phyloP scores from a whole-genome alignment of 2,329 filamentous ascomycete genomes.

The Pseudogymnoascus sp. region DNA sequence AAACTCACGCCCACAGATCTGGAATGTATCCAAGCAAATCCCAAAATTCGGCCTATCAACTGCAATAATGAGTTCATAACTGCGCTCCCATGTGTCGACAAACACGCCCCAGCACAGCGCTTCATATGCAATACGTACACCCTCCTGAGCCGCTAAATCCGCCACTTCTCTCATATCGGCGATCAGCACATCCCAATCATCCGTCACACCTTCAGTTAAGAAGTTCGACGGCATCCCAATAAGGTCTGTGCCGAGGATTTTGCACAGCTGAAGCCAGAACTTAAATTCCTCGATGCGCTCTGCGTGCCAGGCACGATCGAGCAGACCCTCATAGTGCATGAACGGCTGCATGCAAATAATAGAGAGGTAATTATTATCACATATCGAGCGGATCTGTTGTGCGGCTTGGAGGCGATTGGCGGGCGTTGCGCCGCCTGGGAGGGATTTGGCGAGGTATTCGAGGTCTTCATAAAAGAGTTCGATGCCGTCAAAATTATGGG shows the following conservation, averaged over 20 bases:
- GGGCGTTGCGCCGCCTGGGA: constrained; percentile 27
- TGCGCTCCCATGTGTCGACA: constrained; percentile 62
- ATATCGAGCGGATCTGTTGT: constrained; percentile 47
- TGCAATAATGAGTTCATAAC: constrained; percentile 58
- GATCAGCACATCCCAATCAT: constrained; percentile 49
- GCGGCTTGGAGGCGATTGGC: constrained; percentile 49
- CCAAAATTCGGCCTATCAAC: constrained; percentile 68
- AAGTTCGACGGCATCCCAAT: constrained; percentile 62
- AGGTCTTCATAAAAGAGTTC: constrained; percentile 77
- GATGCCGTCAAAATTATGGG: constrained; percentile 59
- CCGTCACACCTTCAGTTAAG: constrained; percentile 31
- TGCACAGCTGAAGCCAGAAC: not conserved
- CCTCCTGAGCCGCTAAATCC: constrained; percentile 54
- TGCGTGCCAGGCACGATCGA: constrained; percentile 55
- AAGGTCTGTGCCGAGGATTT: constrained; percentile 38
- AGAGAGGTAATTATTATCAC: constrained; percentile 44
- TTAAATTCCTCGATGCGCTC: not conserved
- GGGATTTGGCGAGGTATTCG: constrained; percentile 44
- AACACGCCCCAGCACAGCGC: constrained; percentile 65
- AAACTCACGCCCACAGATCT: constrained; percentile 64
- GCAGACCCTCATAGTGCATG: constrained; percentile 48
- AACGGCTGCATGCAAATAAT: constrained; percentile 38
- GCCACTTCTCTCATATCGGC: constrained; percentile 57
- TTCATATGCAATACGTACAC: constrained; percentile 66
- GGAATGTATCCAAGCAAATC: constrained; percentile 70